Evolutionary conservation across 2,329 filamentous ascomycete genomes (phyloP), one percentile per base, ranked within the genome.

Genomic region (Cercospora beticola): DNA sequence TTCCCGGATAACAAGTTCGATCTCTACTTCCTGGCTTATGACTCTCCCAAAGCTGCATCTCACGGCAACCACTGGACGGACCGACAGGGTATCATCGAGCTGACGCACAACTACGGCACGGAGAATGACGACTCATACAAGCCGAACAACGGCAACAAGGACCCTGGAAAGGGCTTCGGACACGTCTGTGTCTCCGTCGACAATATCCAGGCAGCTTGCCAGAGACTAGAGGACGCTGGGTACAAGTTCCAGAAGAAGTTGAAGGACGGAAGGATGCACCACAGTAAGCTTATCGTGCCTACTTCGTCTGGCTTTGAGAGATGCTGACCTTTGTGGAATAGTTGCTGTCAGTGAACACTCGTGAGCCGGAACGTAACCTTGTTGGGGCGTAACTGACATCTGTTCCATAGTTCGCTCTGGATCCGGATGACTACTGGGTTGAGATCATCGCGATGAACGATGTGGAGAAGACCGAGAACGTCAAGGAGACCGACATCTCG

Each of bases 221-320:
- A 93, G 83, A 87, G 94, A 67, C 86, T 99, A 69, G 93, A 97
- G 80, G 91, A 94, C 78, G 93, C 91, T 6, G 94, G 94, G 0
- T 97, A 97, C 82, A 87, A 87, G 71, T 99, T 98, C 82, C 93
- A 98, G 85, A 98, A 98, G 88, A 96, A 92, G 82, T 84, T 98
- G 67, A 88, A 88, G 0, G 94, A 98, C 73, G 95, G 95, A 2
- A 87, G 90, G 67, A 97, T 96, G 92, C 87, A 86, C 76, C 82
- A 92, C 76, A 97, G 73, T 65, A 31, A 56, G 63, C 31, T 28
- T 10, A n/a, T 18, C 36, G 21, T 12, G n/a, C 0, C 57, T 18
- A 3, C 57, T 18, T 21, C 6, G 18, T 60, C 16, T 26, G 9
- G 23, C 61, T 33, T 12, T 7, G 26, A 33, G 14, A 28, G 21